Percentiles rank a stretch among this genome's conserved stretches.
Conservation (phyloP, 2,329 filamentous ascomycete species). For the Hymenoscyphus infarciens region DNA sequence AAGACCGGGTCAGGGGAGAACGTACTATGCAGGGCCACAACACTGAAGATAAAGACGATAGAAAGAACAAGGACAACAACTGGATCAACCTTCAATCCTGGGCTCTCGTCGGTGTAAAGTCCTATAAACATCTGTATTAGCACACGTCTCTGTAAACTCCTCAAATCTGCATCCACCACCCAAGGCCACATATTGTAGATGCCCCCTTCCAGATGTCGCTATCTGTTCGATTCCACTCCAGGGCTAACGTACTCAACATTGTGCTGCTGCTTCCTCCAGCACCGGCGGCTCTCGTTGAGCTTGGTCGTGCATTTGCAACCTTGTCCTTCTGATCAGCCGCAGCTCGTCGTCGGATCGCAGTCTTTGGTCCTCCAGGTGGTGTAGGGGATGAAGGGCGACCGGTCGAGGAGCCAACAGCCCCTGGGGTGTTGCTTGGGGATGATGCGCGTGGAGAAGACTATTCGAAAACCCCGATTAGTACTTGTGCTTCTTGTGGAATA, state of each 20-base stretch:
- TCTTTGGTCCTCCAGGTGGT: conserved; percentile 89
- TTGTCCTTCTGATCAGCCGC: conserved; percentile 98
- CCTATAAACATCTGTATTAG: conserved; percentile 43
- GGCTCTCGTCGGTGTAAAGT: conserved; percentile 97
- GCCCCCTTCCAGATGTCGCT: neutral
- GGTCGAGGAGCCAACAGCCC: conserved; percentile 53
- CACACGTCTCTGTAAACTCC: neutral
- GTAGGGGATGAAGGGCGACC: conserved; percentile 84
- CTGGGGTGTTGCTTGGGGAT: conserved; percentile 52
- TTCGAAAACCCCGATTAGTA: conserved; percentile 8
- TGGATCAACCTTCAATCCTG: conserved; percentile 94
- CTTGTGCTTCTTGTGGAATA: neutral
- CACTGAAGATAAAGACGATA: conserved; percentile 97
- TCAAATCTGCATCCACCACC: neutral
- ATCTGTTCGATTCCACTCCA: conserved; percentile 6
- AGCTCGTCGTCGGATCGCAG: conserved; percentile 89
- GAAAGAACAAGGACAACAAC: conserved; percentile 95
- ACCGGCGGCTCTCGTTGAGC: conserved; percentile 87
- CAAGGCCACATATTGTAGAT: neutral
- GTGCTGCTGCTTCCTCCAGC: conserved; percentile 96
- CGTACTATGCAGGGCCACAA: conserved; percentile 95
- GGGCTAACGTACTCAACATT: conserved; percentile 77
- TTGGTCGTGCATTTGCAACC: conserved; percentile 87
- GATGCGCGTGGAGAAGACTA: conserved; percentile 42
- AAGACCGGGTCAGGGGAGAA: conserved; percentile 24